A percentile compares a stretch with the other conserved stretches of the same genome.
phyloP scores from a whole-genome alignment of 1,139 yeast species.

The Debaryomycetaceae sp. region DNA sequence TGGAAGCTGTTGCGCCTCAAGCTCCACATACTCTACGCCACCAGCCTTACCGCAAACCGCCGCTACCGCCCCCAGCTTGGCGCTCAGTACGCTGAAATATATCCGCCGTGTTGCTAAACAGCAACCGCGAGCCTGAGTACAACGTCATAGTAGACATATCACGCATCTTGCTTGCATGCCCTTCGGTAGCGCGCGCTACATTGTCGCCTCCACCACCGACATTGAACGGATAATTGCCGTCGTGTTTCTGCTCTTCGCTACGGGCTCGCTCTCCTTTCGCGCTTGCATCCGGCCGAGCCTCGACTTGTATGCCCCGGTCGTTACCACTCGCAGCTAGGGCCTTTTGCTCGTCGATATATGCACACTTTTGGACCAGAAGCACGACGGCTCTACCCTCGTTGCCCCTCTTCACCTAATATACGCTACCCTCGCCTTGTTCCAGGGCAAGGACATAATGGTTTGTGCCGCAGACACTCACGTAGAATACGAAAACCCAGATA shows the following conservation, averaged over 20 bases:
- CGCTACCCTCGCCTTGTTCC: constrained; percentile 51
- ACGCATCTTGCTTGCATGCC: constrained; percentile 81
- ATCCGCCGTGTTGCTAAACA: constrained; percentile 58
- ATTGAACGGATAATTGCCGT: constrained; percentile 57
- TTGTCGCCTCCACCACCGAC: constrained; percentile 55
- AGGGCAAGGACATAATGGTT: constrained; percentile 66
- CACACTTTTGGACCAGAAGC: constrained; percentile 58
- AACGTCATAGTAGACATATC: constrained; percentile 68
- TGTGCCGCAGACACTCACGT: constrained; percentile 79
- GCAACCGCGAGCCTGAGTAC: constrained; percentile 76
- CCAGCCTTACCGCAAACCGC: constrained; percentile 59
- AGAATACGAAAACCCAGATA: constrained; percentile 82
- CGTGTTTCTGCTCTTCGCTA: constrained; percentile 47
- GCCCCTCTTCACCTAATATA: constrained; percentile 46
- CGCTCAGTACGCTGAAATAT: constrained; percentile 73
- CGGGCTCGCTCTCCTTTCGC: constrained; percentile 30
- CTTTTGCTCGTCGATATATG: constrained; percentile 80
- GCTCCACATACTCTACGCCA: constrained; percentile 59
- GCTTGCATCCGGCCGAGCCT: no score
- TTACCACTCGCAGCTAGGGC: constrained; percentile 74
- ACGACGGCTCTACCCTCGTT: constrained; percentile 28
- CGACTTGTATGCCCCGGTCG: no score
- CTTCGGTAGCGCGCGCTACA: constrained; percentile 62
- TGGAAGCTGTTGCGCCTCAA: constrained; percentile 57
- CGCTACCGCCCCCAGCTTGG: constrained; percentile 51